Base-by-base conservation (phyloP, 2,329 filamentous ascomycete genomes). In the Sporothrix dimorphospora region DNA sequence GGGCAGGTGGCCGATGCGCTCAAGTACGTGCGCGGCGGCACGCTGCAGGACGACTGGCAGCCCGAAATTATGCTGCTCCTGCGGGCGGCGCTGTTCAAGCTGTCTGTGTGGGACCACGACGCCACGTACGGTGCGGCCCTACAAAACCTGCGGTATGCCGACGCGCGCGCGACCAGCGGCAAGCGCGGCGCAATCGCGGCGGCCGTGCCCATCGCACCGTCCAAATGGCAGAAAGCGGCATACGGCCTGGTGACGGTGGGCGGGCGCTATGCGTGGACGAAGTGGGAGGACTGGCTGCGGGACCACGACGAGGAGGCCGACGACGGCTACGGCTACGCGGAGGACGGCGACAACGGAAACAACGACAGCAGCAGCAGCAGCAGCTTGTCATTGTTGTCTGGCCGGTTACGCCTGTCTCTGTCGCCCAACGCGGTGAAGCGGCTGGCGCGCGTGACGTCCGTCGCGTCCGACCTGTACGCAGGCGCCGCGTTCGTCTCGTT, bases 71-170 rank as follows among this genome's bases (percentile, higher is more conserved):
- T 92, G 74, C 86, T 98, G 38, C 87, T 85, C 0, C 85, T 99
- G 71, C 87, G 95, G 63, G 89, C 91, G 1, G 84, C 94, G 3
- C 84, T 99, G 8, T 99, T 98, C 85, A 99, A 99, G 82, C 87
- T 99, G 74, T 94, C 92, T 19, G 91, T 99, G 72, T 99, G 96
- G 96, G 94, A 98, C 81, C 93, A 98, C 80, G 91, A 97, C 80
- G 93, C 96, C 51, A 97, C 93, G 5, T 98, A 99, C 81, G 96
- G 96, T 73, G 96, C 96, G 12, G 91, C 93, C 47, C 85, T 99
- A 67, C 96, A 99, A 81, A 97, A 97, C 75, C 86, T 99, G 38
- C 91, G 91, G 79, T 98, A 95, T 79, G 92, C 93, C 12, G 95
- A 98, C 79, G 94, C 94, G 66, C 88, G 95, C 12, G 40, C n/a